Evolutionary conservation across 495 filamentous ascomycete species (phyloP), one percentile per base, ranked within the genome.

Genomic region (Diplogelasinospora grovesii): DNA sequence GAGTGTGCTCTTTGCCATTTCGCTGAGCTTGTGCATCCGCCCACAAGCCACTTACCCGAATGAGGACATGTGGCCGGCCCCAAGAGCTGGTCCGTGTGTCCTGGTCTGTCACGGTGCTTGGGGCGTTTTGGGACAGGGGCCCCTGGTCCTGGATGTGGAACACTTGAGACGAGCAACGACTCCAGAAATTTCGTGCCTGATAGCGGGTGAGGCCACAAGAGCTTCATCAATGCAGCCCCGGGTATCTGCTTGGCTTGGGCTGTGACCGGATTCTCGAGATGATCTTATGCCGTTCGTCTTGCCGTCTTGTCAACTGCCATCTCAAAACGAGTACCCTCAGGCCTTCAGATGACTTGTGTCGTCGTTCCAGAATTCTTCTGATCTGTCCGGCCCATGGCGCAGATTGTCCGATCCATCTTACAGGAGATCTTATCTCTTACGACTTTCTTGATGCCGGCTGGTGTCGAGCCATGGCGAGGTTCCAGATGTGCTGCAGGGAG

Each of bases 141-240:
- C 60, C 58, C 49, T 57, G 51, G 42, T 39, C 37, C 33, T 39
- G 34, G 36, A 30, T 56, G 54, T n/a, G 57, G 53, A 57, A 45
- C 50, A 63, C 59, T 66, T 70, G 68, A 71, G 68, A 71, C 68
- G 64, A 65, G 56, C 50, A 51, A 58, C 58, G 54, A 60, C 59
- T 57, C 56, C 58, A 53, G 46, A 35, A 36, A 50, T 41, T 54
- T 50, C 20, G 47, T 51, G 52, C 48, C 45, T 56, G 46, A 60
- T 53, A 41, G 43, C 31, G 56, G 46, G 49, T 50, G 50, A 50
- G 53, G 63, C 56, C 53, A 46, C 52, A 56, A 46, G 29, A 53
- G 42, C 53, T 53, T 61, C 49, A 48, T 56, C 56, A 53, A 58
- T 60, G 60, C 59, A 52, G 20, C 59, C 53, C 51, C 51, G 57